Evolutionary conservation across 805 yeast species (phyloP), one percentile per base, ranked within the genome.

Genomic region (Candida nemodendra): DNA sequence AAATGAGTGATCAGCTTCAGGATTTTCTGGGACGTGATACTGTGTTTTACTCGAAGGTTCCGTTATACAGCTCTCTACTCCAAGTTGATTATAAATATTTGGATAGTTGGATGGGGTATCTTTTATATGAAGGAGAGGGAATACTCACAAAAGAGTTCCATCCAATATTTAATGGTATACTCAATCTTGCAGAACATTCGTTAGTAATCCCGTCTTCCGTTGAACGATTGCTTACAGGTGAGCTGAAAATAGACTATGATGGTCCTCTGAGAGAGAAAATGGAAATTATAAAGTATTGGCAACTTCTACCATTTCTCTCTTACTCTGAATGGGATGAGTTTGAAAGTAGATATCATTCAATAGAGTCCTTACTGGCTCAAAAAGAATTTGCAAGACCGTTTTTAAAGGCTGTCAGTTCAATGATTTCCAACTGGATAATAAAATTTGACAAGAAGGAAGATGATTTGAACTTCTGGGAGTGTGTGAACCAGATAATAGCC

Each of bases 341-440:
- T 16, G 24, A 42, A 23, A 19, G 18, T 0, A 9, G 32, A 9
- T 50, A 38, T 26, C 16, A 15, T 0, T 18, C 27, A n/a, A 11
- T 51, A 2, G 41, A 31, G 9, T 26, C 24, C 6, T 34, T 39
- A 12, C 29, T 50, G 1, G 18, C 21, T 2, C 17, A 40, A 18
- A 18, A 32, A 3, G 27, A 28, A 4, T 22, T 19, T 13, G 39
- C 23, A 5, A 28, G 27, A 6, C 12, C 15, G 4, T 41, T 36
- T 18, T 24, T 48, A 5, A 18, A 19, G 11, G 33, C 53, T 1
- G 18, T 48, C 1, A 30, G 34, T 4, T 6, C 5, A 2, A 24
- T 51, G 27, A 22, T 51, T 2, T 23, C 39, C 9, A 44, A 42
- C 19, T 51, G 56, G 56, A 36, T 39, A 9, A n/a, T 18, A 8